Evolutionary conservation across 768 basidiomycete genomes (phyloP), one percentile per base, ranked within the genome.

Genomic region (Rubroboletus satanas): DNA sequence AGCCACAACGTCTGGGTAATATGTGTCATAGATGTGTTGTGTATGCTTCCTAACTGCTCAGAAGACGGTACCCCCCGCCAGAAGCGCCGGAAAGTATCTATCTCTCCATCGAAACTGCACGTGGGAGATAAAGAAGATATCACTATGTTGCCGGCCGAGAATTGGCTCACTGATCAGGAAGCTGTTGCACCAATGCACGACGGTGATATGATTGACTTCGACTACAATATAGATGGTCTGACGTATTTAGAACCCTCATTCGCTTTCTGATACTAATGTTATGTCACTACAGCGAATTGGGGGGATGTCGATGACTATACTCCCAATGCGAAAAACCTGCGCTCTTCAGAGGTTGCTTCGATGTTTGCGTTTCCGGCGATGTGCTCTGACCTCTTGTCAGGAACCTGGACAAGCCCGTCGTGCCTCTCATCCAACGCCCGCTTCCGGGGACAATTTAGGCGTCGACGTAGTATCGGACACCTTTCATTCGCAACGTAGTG

Each of bases 361-460:
- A 49, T 51, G 46, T 37, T 44, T 55, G 7, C 10, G 2, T 26
- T 41, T 45, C n/a, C 11, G n/a, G 46, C 29, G 37, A 43, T 17
- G 31, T 29, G 32, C 26, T 43, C 52, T 71, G 39, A 71, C 44
- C 39, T 12, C 11, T 36, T 56, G n/a, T 39, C 62, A 90, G 90
- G 89, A 91, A 73, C 90, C 90, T 45, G 90, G 88, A 31, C 87
- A 89, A 84, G 88, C 78, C n/a, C 88, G 90, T 59, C 82, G 76
- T n/a, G 74, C 73, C 33, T 88, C 90, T 43, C 78, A 80, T 18
- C 79, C 81, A 12, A 76, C 76, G 14, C 83, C 82, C 39, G 62
- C 76, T 9, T 56, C 80, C 26, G 81, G 78, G 36, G 79, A 76
- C 46, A 71, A 82, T 54, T 70, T 86, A 41, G 79, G 74, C 12